These are phyloP conservation scores for Diutina pseudorugosa DNA, from an alignment of 1,139 yeast genomes.

Conservation along the genomic window DNA sequence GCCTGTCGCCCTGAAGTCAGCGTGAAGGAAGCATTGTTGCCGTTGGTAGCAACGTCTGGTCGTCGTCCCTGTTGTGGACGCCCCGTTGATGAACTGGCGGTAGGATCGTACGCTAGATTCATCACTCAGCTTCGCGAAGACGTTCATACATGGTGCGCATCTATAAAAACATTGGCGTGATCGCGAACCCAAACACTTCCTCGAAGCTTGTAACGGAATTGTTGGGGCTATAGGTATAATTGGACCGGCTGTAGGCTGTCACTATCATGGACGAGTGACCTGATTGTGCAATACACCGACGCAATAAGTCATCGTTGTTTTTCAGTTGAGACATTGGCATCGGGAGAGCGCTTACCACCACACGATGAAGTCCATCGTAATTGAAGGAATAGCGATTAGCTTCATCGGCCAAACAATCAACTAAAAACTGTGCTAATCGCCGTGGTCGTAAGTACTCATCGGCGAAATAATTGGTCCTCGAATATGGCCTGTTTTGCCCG, in stretches of 20 bases:
- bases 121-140: neutral
- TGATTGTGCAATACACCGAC: neutral
- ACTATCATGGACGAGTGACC: neutral
- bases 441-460: no score
- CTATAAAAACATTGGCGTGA: neutral
- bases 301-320: no score
- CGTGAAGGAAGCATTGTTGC: neutral
- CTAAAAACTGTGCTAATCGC: no score
- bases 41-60: neutral
- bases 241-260: neutral
- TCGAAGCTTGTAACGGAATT: neutral
- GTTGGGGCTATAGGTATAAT: neutral
- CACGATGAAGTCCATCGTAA: no score
- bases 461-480: slow-evolving; percentile 5
- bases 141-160: neutral
- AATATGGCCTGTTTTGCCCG: slow-evolving; percentile 8
- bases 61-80: neutral
- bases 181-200: neutral
- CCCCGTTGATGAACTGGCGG: neutral
- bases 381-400: no score
- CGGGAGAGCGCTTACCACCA: no score
- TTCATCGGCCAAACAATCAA: no score
- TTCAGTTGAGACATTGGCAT: no score
- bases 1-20: neutral
- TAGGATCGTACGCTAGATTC: neutral